Base-by-base conservation (phyloP, 2,329 filamentous ascomycete genomes). In the Colletotrichum melonis region DNA sequence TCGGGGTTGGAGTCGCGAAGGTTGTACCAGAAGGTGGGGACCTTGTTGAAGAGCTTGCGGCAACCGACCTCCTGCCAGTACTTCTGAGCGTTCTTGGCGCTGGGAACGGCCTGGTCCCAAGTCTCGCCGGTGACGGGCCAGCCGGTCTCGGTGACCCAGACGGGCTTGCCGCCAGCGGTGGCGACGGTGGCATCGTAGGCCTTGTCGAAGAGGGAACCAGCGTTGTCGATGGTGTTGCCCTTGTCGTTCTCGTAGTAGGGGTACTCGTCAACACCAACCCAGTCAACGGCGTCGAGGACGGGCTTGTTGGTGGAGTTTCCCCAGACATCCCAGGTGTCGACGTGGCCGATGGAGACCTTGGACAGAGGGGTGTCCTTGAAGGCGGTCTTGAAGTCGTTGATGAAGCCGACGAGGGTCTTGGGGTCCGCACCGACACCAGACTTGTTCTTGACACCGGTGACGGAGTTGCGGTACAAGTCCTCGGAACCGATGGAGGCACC, bases 241-340 rank as follows among this genome's bases (percentile, higher is more conserved):
- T 88, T 85, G 78, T 81, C 85, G 78, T 83, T 86, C 83, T 93
- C 88, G 83, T 90, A 93, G 86, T 91, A 92, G 35, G 91, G 90
- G 80, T 92, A 92, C 78, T 90, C 90, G 76, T 93, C 90, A 52
- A 91, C 87, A 62, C 91, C 91, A 70, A 93, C 80, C 81, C 89
- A 93, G 84, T 93, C 92, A 74, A 89, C 85, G 67, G 89, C 90
- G 72, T 88, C 84, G 75, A 92, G 86, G 72, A 93, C 90, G 67
- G 83, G 81, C 77, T 86, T 86, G 84, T 92, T 92, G 78, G 86
- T 87, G 71, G 80, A 74, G 81, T 93, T 89, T 59, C 88, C 85
- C 89, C 89, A 92, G 59, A 86, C 87, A 57, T 90, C 90, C 88
- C 90, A 92, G 65, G 91, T 93, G 81, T 93, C 92, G 76, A 93